Percentiles rank a stretch among this genome's conserved stretches.
Evolutionary conservation across 208 protist species (phyloP).

Genomic region (Leishmania arabica): DNA sequence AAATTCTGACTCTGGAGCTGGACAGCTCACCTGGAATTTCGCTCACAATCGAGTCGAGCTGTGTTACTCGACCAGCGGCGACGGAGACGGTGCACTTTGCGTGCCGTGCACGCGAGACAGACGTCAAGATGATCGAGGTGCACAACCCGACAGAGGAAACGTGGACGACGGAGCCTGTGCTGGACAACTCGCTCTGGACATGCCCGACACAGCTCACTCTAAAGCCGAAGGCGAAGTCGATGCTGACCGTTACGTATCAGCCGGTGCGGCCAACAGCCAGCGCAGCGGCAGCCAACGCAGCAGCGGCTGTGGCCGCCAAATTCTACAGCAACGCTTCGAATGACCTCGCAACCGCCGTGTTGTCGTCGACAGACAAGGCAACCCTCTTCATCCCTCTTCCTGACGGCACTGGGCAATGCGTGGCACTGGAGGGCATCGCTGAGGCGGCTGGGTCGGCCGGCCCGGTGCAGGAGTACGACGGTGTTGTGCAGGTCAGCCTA

Average conservation of each 20-base stretch:
- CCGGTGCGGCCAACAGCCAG: conserved; percentile 77
- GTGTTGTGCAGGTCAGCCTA: conserved; percentile 29
- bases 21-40: conserved; percentile 75
- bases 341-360: neutral
- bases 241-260: conserved; percentile 86
- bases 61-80: conserved; percentile 66
- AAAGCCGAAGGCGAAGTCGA: conserved; percentile 59
- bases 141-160: conserved; percentile 74
- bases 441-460: conserved; percentile 48
- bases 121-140: conserved; percentile 68
- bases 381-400: conserved; percentile 94
- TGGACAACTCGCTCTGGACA: conserved; percentile 88
- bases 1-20: conserved; percentile 67
- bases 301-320: neutral
- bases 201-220: conserved; percentile 69
- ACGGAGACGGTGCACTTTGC: conserved; percentile 77
- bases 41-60: conserved; percentile 88
- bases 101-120: conserved; percentile 78
- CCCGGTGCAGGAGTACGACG: conserved; percentile 33
- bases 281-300: neutral
- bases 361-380: conserved; percentile 50
- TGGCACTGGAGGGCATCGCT: conserved; percentile 78
- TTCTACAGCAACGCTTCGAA: neutral
- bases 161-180: conserved; percentile 88
- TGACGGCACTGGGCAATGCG: conserved; percentile 85